Conservation (phyloP, 371 early-diverging fungal species). For the Basidiobolus meristosporus region DNA sequence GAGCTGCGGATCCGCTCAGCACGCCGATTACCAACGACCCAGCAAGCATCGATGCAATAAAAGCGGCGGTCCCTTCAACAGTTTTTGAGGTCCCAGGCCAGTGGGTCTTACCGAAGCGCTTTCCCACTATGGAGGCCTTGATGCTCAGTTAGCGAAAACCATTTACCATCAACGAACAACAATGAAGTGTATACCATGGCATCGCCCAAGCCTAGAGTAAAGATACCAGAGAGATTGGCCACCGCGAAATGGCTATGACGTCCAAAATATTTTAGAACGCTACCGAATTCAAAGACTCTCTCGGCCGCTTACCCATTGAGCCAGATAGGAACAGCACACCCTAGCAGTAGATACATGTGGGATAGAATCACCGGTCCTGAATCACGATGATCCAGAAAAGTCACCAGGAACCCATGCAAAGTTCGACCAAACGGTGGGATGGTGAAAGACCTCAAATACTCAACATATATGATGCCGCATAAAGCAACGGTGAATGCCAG, state of each 20-base stretch:
- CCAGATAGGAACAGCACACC: conserved; percentile 85
- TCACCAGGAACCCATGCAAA: conserved; percentile 46
- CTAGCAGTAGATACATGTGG: conserved; percentile 72
- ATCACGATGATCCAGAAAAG: conserved; percentile 71
- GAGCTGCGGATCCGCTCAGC: too few relatives aligned
- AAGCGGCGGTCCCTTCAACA: conserved; percentile 74
- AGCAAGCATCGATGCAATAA: conserved; percentile 18
- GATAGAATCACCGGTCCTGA: conserved; percentile 61
- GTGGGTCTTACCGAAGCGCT: conserved; percentile 34
- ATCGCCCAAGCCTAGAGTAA: conserved; percentile 77
- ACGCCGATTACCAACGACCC: too few relatives aligned
- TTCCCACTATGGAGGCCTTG: conserved; percentile 69
- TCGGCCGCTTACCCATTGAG: conserved; percentile 24
- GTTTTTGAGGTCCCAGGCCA: conserved; percentile 73
- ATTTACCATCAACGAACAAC: not conserved
- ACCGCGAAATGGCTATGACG: conserved; percentile 14
- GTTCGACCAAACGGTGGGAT: conserved; percentile 46
- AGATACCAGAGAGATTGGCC: conserved; percentile 52
- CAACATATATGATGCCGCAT: conserved; percentile 43
- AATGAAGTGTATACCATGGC: conserved; percentile 23
- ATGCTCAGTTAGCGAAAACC: not conserved
- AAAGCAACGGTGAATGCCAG: conserved; percentile 68
- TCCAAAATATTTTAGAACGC: not conserved
- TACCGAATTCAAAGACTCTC: not conserved
- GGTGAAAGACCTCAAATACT: conserved; percentile 58